Percentiles rank a stretch among this genome's conserved stretches.
Conservation (phyloP, 139 green algal genomes). For the Chlamydomonas sp. region DNA sequence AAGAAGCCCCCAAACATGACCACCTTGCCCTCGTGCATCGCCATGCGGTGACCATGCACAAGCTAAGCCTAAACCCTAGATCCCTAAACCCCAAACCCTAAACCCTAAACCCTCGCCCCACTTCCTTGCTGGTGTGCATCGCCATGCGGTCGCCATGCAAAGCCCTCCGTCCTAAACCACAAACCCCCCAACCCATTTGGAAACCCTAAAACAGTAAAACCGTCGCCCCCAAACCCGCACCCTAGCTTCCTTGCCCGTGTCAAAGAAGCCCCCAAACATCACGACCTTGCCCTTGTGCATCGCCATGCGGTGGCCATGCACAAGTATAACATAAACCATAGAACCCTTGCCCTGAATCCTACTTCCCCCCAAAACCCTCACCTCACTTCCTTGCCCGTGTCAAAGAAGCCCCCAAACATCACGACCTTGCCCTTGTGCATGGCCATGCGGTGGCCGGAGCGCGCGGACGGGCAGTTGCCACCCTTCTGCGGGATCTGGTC, state of each 20-base stretch:
- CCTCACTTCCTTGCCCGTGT: constrained; percentile 63
- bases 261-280: constrained; percentile 95
- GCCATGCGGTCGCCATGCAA: constrained; percentile 89
- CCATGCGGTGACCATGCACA: constrained; percentile 76
- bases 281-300: constrained; percentile 68
- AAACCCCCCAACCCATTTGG: no score
- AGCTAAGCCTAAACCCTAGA: no score
- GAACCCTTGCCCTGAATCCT: neutral
- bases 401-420: constrained; percentile 95
- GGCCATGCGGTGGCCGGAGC: constrained; percentile 87
- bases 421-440: constrained; percentile 68
- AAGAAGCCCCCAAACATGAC: constrained; percentile 95
- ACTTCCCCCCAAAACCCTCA: constrained; percentile 13
- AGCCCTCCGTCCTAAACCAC: no score
- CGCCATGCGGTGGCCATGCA: constrained; percentile 76
- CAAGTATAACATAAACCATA: no score
- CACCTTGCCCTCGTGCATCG: constrained; percentile 62
- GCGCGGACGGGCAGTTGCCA: constrained; percentile 51
- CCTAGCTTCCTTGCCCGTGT: constrained; percentile 62
- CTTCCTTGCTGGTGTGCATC: constrained; percentile 51
- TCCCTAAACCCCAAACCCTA: neutral
- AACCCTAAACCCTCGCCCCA: constrained; percentile 29
- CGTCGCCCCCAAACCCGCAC: no score
- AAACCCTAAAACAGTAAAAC: no score
- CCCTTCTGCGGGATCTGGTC: constrained; percentile 75